Conservation (phyloP, 23 red algal species). For the Gracilaria domingensis region DNA sequence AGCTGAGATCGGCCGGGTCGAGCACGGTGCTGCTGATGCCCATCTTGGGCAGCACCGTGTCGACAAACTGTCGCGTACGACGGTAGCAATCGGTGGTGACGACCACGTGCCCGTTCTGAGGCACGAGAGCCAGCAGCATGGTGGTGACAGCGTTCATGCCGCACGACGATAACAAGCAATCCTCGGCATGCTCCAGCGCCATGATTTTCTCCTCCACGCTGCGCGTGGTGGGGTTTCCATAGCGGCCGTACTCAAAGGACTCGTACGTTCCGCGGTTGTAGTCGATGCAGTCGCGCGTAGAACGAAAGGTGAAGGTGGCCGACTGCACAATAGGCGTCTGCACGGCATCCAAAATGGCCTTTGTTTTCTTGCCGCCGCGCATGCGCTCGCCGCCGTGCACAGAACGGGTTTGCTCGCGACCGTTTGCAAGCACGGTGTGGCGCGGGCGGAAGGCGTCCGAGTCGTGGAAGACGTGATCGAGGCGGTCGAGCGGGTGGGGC, state of each 20-base stretch:
- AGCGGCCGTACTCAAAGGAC: conserved; percentile 97
- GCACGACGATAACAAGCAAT: conserved; percentile 88
- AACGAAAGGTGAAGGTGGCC: conserved; percentile 96
- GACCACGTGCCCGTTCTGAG: conserved; percentile 83
- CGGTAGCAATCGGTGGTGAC: conserved; percentile 99
- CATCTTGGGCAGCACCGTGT: conserved; percentile 92
- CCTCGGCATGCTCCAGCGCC: conserved; percentile 85
- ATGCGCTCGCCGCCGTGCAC: conserved; percentile 97
- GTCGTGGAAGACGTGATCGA: neutral
- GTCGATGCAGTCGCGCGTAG: conserved; percentile 87
- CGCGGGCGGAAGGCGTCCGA: neutral
- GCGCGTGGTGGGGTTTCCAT: conserved; percentile 95
- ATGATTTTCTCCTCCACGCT: conserved; percentile 97
- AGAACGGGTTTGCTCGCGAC: conserved; percentile 67
- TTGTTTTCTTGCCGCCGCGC: conserved; percentile 80
- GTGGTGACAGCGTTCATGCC: conserved; percentile 99
- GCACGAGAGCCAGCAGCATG: conserved; percentile 93
- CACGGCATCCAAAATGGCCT: conserved; percentile 87
- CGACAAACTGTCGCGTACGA: conserved; percentile 95
- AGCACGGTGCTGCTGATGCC: conserved; percentile 81
- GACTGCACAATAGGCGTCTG: conserved; percentile 91
- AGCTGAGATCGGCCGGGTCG: conserved; percentile 82
- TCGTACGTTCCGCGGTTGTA: conserved; percentile 95
- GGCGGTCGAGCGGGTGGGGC: conserved; percentile 4
- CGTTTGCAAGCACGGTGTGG: neutral